A percentile compares a stretch with the other conserved stretches of the same genome.
Evolutionary conservation across 1,284 basidiomycete species (phyloP).

Genomic region (Xerocomus minutiporus): DNA sequence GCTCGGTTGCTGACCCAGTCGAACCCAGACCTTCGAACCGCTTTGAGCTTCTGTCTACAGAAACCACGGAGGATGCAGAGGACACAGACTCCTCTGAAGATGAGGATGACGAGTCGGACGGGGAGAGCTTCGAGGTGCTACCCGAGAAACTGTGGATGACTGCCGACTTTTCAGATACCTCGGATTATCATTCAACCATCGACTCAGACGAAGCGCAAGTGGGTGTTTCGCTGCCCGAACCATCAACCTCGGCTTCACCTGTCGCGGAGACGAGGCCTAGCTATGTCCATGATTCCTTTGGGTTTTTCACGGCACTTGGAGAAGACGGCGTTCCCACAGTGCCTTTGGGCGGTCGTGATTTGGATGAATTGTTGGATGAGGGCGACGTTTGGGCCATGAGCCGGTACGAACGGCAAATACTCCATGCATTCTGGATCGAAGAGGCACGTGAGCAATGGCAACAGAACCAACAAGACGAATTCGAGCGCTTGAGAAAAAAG

Average conservation of each 20-base stretch:
- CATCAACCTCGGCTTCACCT: background rate
- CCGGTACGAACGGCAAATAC: constrained; percentile 34
- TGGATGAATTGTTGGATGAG: constrained; percentile 36
- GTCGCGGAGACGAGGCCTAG: background rate
- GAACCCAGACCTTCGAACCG: constrained; percentile 13
- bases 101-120: background rate
- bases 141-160: constrained; percentile 33
- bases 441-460: constrained; percentile 28
- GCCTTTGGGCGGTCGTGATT: constrained; percentile 33
- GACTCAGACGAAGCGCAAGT: constrained; percentile 4
- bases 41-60: constrained; percentile 12
- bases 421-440: constrained; percentile 38
- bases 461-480: constrained; percentile 35
- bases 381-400: constrained; percentile 45
- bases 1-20: background rate
- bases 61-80: constrained; percentile 8
- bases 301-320: constrained; percentile 37
- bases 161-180: background rate
- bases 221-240: background rate
- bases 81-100: constrained; percentile 8
- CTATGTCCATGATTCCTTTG: constrained; percentile 16
- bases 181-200: background rate
- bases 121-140: constrained; percentile 11
- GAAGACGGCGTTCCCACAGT: constrained; percentile 31
- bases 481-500: constrained; percentile 32